Percentiles rank a stretch among this genome's conserved stretches.
These are phyloP conservation scores for Geranomyces michiganensis DNA, from an alignment of 192 early-diverging fungal species.

Conservation along the genomic window DNA sequence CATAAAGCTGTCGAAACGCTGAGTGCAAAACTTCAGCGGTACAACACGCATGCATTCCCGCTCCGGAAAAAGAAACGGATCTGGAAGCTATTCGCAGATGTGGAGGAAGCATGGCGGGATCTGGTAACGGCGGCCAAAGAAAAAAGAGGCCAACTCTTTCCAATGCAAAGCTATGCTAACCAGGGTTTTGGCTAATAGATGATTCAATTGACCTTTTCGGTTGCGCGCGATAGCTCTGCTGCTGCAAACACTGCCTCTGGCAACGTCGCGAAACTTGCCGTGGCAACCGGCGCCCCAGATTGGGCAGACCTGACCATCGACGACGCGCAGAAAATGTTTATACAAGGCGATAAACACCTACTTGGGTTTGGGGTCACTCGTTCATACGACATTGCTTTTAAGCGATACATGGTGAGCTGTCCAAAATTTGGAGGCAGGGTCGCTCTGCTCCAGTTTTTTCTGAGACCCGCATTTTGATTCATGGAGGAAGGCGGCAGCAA, in stretches of 20 bases:
- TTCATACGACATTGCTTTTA: constrained; percentile 52
- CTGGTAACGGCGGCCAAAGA: constrained; percentile 24
- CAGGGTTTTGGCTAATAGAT: constrained; percentile 29
- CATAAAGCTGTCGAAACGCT: constrained; percentile 15
- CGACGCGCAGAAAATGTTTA: constrained; percentile 48
- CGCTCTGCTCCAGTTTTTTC: background rate
- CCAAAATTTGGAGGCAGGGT: background rate
- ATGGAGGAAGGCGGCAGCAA: constrained; percentile 38
- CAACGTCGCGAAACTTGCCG: constrained; percentile 53
- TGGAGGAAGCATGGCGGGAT: constrained; percentile 25
- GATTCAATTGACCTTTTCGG: constrained; percentile 43
- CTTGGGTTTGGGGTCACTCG: constrained; percentile 51
- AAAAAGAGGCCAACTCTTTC: background rate
- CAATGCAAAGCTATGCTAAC: background rate
- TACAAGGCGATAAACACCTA: constrained; percentile 58
- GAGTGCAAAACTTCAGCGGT: constrained; percentile 12
- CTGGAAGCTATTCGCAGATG: constrained; percentile 6
- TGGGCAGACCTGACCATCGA: constrained; percentile 54
- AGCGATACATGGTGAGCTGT: constrained; percentile 45
- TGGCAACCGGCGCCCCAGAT: constrained; percentile 57
- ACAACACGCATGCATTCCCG: constrained; percentile 24
- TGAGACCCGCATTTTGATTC: background rate
- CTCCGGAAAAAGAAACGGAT: constrained; percentile 17
- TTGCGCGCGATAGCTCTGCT: constrained; percentile 37
- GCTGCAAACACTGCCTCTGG: constrained; percentile 28